phyloP scores from a whole-genome alignment of 495 filamentous ascomycete species.

The Hypoxylon subgilvum region DNA sequence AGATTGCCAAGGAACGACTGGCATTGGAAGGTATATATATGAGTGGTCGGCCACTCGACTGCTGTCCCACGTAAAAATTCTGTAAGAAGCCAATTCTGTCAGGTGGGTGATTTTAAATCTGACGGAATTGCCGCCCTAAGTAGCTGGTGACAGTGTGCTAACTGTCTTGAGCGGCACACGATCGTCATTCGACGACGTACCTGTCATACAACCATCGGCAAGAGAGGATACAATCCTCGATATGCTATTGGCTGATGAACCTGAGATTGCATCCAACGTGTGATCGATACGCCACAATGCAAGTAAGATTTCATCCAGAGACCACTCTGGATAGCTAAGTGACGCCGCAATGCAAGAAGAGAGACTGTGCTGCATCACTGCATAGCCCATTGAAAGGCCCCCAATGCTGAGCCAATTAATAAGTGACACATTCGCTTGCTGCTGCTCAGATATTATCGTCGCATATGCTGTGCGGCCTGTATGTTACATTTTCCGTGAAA shows the following conservation, averaged over 20 bases:
- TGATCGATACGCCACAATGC: too few relatives aligned
- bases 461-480: slow-evolving; percentile 23
- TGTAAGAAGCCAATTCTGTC: background rate
- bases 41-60: background rate
- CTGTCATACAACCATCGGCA: background rate
- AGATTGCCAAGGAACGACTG: background rate
- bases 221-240: background rate
- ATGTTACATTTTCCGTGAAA: slow-evolving; percentile 1
- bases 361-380: background rate
- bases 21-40: too few relatives aligned
- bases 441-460: background rate
- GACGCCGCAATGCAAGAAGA: slow-evolving; percentile 1
- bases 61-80: background rate
- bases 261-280: too few relatives aligned
- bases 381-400: slow-evolving; percentile 15
- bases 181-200: slow-evolving; percentile 1
- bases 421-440: slow-evolving; percentile 5
- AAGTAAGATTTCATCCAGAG: too few relatives aligned
- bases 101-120: slow-evolving; percentile 1
- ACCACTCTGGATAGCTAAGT: too few relatives aligned
- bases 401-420: slow-evolving; percentile 14
- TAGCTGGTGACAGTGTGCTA: background rate
- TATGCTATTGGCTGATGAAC: too few relatives aligned
- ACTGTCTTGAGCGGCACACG: background rate
- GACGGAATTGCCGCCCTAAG: background rate